A percentile compares a stretch with the other conserved stretches of the same genome.
Conservation (phyloP, 129 eudicot genomes). For the Smallanthus sonchifolius region DNA sequence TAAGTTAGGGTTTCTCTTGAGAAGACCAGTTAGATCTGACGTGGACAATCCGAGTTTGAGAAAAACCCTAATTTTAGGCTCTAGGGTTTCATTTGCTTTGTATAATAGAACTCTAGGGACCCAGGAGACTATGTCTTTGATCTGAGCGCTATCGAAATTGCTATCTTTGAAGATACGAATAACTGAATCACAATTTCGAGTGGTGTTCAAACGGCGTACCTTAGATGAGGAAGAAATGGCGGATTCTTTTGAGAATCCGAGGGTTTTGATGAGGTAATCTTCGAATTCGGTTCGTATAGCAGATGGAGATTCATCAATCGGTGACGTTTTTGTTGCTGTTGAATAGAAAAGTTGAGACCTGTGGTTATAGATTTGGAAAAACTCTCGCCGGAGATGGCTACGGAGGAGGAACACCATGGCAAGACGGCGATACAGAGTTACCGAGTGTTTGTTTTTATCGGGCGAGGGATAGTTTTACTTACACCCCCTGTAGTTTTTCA, state of each 20-base stretch:
- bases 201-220: background rate
- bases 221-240: background rate
- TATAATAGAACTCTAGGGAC: conserved; percentile 27
- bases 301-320: background rate
- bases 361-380: background rate
- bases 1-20: conserved; percentile 19
- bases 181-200: conserved; percentile 29
- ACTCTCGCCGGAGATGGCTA: background rate
- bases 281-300: too few relatives aligned
- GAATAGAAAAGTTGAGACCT: background rate
- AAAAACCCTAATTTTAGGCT: conserved; percentile 43
- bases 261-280: conserved; percentile 28
- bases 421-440: background rate
- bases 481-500: too few relatives aligned
- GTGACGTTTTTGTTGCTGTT: background rate
- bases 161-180: conserved; percentile 15
- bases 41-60: conserved; percentile 30
- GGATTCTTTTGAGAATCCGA: conserved; percentile 39
- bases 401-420: background rate
- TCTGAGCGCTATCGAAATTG: conserved; percentile 35
- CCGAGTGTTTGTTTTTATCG: background rate
- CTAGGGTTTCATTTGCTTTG: conserved; percentile 33
- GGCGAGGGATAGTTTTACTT: too few relatives aligned
- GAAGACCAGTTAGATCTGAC: conserved; percentile 24
- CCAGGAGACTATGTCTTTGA: conserved; percentile 28